Conservation (phyloP, 116 monocot species). For the Phalaenopsis hybrid region DNA sequence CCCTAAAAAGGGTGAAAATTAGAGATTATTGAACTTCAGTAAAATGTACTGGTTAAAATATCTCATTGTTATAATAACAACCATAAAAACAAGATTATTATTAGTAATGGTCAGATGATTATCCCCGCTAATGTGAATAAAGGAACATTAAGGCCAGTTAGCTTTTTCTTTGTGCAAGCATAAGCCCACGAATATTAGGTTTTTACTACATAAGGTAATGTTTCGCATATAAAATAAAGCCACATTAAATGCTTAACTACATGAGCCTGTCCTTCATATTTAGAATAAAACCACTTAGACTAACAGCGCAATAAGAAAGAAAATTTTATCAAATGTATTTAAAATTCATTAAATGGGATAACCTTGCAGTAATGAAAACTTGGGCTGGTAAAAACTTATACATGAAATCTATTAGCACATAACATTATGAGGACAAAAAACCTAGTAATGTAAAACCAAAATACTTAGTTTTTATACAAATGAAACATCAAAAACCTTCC, state of each 20-base stretch:
- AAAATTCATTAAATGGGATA: background rate
- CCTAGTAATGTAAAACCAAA: too few relatives aligned
- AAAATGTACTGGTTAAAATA: background rate
- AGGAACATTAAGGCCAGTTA: background rate
- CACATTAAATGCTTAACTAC: background rate
- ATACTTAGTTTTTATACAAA: too few relatives aligned
- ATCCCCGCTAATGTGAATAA: background rate
- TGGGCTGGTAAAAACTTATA: background rate
- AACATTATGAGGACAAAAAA: too few relatives aligned
- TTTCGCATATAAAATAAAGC: background rate
- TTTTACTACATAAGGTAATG: background rate
- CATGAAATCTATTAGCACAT: too few relatives aligned
- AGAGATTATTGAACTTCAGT: background rate
- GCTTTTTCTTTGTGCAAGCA: background rate
- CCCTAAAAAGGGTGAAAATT: constrained; percentile 32
- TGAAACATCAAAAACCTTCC: too few relatives aligned
- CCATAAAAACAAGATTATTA: constrained; percentile 8
- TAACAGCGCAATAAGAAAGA: background rate
- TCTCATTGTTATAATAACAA: constrained; percentile 1
- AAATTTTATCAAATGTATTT: background rate
- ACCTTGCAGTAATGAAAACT: background rate
- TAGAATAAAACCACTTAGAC: background rate
- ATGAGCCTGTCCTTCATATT: background rate
- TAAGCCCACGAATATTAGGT: background rate
- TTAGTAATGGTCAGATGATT: background rate